phyloP scores from a whole-genome alignment of 148 eudicot species.

The Nyssa sinensis region DNA sequence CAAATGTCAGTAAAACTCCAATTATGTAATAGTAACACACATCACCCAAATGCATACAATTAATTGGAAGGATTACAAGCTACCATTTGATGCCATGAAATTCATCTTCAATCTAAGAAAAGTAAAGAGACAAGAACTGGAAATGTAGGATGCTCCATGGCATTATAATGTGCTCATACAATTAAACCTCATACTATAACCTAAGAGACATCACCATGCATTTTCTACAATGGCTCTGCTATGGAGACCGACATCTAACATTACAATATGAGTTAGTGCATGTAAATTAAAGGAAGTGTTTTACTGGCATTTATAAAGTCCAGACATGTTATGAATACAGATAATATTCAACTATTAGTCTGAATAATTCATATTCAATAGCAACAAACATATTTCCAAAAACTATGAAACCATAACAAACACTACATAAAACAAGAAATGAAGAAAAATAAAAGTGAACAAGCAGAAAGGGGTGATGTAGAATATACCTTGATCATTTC shows the following conservation, averaged over 20 bases:
- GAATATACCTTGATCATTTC: constrained; percentile 52
- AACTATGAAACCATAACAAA: neutral
- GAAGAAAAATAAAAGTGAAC: constrained; percentile 2
- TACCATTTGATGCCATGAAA: too few relatives aligned
- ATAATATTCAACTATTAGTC: neutral
- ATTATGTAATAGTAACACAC: too few relatives aligned
- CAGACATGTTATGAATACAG: neutral
- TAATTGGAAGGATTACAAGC: too few relatives aligned
- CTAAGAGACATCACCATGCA: neutral
- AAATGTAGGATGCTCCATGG: too few relatives aligned
- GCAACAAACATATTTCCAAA: neutral
- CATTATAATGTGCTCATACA: too few relatives aligned
- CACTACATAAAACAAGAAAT: neutral
- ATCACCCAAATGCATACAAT: too few relatives aligned
- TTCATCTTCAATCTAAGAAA: too few relatives aligned
- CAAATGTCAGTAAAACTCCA: too few relatives aligned
- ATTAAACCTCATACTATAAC: neutral
- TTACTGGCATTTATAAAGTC: neutral
- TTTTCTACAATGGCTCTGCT: neutral
- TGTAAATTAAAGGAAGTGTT: neutral
- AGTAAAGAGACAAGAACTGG: too few relatives aligned
- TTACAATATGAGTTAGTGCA: neutral
- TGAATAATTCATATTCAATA: neutral
- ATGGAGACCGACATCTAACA: neutral
- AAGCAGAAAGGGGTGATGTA: neutral